A percentile compares a stretch with the other conserved stretches of the same genome.
These are phyloP conservation scores for Tricholoma saponaceum DNA, from an alignment of 768 basidiomycete genomes.

Conservation along the genomic window DNA sequence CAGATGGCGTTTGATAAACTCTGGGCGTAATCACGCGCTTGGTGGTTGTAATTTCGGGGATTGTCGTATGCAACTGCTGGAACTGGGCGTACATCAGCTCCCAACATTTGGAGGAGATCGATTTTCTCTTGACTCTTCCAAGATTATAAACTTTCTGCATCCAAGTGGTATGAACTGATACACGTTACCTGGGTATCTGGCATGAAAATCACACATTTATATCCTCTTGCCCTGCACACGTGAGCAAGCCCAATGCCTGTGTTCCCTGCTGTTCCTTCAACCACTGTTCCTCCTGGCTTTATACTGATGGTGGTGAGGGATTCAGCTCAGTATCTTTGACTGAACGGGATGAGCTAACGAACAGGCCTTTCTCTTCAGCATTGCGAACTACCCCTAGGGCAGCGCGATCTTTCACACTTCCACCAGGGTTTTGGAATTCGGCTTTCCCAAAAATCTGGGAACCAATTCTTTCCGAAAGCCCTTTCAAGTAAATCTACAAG, in stretches of 20 bases:
- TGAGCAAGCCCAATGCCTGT: constrained; percentile 96
- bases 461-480: constrained; percentile 78
- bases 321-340: background rate
- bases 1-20: constrained; percentile 78
- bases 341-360: constrained; percentile 23
- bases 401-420: constrained; percentile 96
- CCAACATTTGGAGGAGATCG: constrained; percentile 94
- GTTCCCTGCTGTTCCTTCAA: constrained; percentile 98
- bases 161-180: background rate
- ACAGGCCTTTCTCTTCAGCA: constrained; percentile 84
- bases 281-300: constrained; percentile 91
- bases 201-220: constrained; percentile 99
- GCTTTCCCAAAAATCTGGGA: constrained; percentile 91
- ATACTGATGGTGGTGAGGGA: constrained; percentile 40
- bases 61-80: constrained; percentile 96
- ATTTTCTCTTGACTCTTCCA: constrained; percentile 96
- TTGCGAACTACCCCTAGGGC: constrained; percentile 84
- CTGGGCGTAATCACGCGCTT: constrained; percentile 85
- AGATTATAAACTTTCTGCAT: background rate
- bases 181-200: constrained; percentile 77
- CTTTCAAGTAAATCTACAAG: constrained; percentile 79
- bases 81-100: constrained; percentile 94
- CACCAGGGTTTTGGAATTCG: constrained; percentile 98
- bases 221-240: constrained; percentile 89
- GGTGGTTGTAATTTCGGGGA: constrained; percentile 96